Conservation (phyloP, 2,329 filamentous ascomycete genomes). For the Nigrospora sphaerica region DNA sequence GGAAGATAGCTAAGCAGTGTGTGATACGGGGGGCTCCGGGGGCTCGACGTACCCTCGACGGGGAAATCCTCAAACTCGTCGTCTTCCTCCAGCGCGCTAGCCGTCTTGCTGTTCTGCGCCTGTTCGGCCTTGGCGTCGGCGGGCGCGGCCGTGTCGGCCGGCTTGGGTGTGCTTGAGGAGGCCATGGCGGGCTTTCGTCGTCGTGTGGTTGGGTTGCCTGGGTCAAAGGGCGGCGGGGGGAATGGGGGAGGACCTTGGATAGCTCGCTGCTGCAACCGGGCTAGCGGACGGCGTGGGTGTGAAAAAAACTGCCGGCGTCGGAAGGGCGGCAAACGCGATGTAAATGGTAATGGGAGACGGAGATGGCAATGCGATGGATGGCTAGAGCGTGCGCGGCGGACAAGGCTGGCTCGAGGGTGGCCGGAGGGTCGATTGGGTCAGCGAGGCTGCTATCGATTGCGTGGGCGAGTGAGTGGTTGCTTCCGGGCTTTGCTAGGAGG, state of each 20-base stretch:
- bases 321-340: too few relatives aligned
- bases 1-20: too few relatives aligned
- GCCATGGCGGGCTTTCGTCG: slow-evolving; percentile 22
- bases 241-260: not conserved
- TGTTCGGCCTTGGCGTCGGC: slow-evolving; percentile 25
- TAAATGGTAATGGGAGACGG: too few relatives aligned
- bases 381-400: too few relatives aligned
- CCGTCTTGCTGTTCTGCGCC: slow-evolving; percentile 8
- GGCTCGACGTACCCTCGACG: slow-evolving; percentile 65
- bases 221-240: not conserved
- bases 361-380: too few relatives aligned
- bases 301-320: too few relatives aligned
- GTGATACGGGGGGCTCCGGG: too few relatives aligned
- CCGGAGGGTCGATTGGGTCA: too few relatives aligned
- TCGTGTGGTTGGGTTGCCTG: slow-evolving; percentile 12
- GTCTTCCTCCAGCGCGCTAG: slow-evolving; percentile 77
- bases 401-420: too few relatives aligned
- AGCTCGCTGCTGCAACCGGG: not conserved
- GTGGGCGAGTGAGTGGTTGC: too few relatives aligned
- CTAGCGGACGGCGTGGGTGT: not conserved
- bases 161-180: slow-evolving; percentile 20
- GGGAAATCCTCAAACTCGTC: slow-evolving; percentile 99
- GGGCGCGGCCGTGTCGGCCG: slow-evolving; percentile 28
- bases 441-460: too few relatives aligned
- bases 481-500: too few relatives aligned